A percentile compares a stretch with the other conserved stretches of the same genome.
Conservation (phyloP, 768 basidiomycete genomes). For the Trametes punicea region DNA sequence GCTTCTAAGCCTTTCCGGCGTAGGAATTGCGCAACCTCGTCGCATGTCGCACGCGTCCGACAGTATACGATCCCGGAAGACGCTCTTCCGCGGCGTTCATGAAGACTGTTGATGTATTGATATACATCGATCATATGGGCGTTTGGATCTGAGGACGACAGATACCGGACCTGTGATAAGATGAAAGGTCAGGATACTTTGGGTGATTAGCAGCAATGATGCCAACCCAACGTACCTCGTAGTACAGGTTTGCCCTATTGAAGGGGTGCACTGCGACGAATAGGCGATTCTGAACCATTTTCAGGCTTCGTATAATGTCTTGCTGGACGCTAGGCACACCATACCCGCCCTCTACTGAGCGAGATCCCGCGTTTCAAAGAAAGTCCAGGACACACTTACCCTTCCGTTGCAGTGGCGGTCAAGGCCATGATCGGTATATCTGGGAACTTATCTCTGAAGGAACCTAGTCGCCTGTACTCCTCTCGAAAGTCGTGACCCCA, state of each 20-base stretch:
- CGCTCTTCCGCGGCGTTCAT: constrained; percentile 52
- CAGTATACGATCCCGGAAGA: constrained; percentile 81
- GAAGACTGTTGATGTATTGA: constrained; percentile 62
- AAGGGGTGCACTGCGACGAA: constrained; percentile 73
- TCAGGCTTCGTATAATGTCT: constrained; percentile 68
- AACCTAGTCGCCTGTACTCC: constrained; percentile 70
- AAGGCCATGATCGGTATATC: constrained; percentile 83
- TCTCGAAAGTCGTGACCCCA: constrained; percentile 82
- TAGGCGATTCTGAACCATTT: constrained; percentile 53
- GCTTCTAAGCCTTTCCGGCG: constrained; percentile 63
- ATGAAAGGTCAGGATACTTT: too few relatives aligned
- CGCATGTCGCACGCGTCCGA: constrained; percentile 61
- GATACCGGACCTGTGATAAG: constrained; percentile 54
- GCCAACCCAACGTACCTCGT: constrained; percentile 50
- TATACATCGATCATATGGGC: constrained; percentile 62
- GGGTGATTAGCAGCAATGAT: background rate
- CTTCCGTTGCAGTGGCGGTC: constrained; percentile 76
- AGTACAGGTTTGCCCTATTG: constrained; percentile 76
- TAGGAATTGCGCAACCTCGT: constrained; percentile 64
- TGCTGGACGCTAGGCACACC: constrained; percentile 55
- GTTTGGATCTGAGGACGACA: constrained; percentile 46
- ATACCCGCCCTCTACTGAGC: too few relatives aligned
- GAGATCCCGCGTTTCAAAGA: too few relatives aligned
- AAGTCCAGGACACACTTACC: constrained; percentile 37
- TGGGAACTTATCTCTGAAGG: constrained; percentile 62